Base-by-base conservation (phyloP, 2,329 filamentous ascomycete species). In the Colletotrichum sp. region DNA sequence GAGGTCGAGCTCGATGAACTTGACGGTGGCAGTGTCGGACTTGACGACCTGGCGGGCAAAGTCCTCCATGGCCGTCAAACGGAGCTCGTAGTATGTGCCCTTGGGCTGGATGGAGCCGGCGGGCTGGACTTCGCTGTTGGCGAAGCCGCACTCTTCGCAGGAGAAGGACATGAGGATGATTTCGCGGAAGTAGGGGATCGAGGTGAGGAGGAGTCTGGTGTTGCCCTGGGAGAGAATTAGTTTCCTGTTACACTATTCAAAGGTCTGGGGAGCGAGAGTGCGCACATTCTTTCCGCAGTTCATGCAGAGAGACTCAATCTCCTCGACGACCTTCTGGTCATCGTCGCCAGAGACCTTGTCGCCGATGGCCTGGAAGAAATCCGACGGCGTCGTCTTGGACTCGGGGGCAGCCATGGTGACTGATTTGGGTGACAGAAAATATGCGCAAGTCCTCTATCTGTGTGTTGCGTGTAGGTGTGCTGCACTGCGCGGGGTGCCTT, bases 101-200 rank as follows among this genome's bases (percentile, higher is more conserved):
- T 94, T 94, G 79, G 95, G 93, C 85, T 98, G 97, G 75, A 98
- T 96, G 78, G 95, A 91, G 75, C 95, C 95, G 33, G 97, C 97
- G 11, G 96, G 92, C 82, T 98, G 96, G 78, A 99, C 94, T 79
- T 98, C 96, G 83, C 96, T 96, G 87, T 98, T 98, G 77, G 93
- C 92, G 85, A 96, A 93, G 81, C 92, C 88, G 86, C 97, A 99
- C 84, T 98, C 91, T 8, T 95, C 92, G 87, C 97, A 99, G 77
- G 91, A 90, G 84, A 99, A 99, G 76, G 96, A 98, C 93, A 98
- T 98, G 83, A 99, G 91, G 80, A 99, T 95, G 76, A 99, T 93
- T 84, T 99, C 96, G 86, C 95, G 95, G 88, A 99, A 99, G 89
- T 95, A 98, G 18, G 97, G 97, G 70, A 99, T 98, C 77, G 92